Conservation (phyloP, 1,139 yeast genomes). For the Scheffersomyces quercinus region DNA sequence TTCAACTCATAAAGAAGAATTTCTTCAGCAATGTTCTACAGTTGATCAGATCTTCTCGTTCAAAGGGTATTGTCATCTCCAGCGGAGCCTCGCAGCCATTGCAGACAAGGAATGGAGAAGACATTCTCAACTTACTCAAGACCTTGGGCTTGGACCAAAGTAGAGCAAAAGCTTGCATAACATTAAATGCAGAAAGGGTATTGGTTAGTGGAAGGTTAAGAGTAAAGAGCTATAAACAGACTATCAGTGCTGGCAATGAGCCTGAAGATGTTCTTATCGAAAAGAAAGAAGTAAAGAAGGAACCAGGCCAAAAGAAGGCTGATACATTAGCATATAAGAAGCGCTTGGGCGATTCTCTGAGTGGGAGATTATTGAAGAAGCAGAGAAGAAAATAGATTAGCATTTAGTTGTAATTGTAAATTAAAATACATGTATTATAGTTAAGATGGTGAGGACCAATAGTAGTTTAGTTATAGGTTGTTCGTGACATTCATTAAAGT, state of each 20-base stretch:
- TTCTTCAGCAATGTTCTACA: slow-evolving; percentile 73
- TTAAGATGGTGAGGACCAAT: no score
- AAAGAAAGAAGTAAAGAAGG: slow-evolving; percentile 19
- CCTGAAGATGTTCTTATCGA: slow-evolving; percentile 19
- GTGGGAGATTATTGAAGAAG: slow-evolving; percentile 30
- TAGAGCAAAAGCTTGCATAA: slow-evolving; percentile 61
- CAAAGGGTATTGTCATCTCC: slow-evolving; percentile 74
- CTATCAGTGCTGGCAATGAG: slow-evolving; percentile 50
- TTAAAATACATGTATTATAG: no score
- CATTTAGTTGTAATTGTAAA: no score
- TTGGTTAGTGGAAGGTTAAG: slow-evolving; percentile 74
- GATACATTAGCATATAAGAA: slow-evolving; percentile 19
- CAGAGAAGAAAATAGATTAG: slow-evolving; percentile 12
- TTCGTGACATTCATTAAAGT: slow-evolving; percentile 1
- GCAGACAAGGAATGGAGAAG: slow-evolving; percentile 65
- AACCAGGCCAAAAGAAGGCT: slow-evolving; percentile 3
- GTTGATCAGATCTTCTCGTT: slow-evolving; percentile 79
- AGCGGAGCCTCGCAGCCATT: slow-evolving; percentile 69
- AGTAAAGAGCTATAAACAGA: slow-evolving; percentile 67
- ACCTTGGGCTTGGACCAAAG: slow-evolving; percentile 70
- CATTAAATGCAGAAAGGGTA: slow-evolving; percentile 60
- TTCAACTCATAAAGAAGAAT: slow-evolving; percentile 46
- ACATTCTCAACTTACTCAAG: slow-evolving; percentile 64
- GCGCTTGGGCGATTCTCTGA: slow-evolving; percentile 24
- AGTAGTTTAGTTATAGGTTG: not conserved